A percentile compares a stretch with the other conserved stretches of the same genome.
Conservation (phyloP, 495 filamentous ascomycete species). For the Tuber microsphaerosporum region DNA sequence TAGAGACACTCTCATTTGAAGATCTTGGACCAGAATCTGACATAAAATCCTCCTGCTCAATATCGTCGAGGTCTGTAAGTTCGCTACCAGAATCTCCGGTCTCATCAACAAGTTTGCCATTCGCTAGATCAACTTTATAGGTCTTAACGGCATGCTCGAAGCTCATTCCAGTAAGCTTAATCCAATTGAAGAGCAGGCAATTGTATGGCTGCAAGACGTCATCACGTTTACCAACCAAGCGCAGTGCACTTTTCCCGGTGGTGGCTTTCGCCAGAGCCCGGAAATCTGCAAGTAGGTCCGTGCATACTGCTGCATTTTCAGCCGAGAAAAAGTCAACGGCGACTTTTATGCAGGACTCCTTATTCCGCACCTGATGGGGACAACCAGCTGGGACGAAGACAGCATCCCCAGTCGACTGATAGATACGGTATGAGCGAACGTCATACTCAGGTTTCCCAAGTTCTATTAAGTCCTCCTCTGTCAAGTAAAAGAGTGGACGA, state of each 20-base stretch:
- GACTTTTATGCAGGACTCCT: constrained; percentile 40
- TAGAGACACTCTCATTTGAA: not conserved
- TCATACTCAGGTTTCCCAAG: constrained; percentile 18
- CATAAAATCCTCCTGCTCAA: not conserved
- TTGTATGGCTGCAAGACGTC: constrained; percentile 40
- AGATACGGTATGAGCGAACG: constrained; percentile 36
- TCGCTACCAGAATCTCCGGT: not conserved
- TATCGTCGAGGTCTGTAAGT: not conserved
- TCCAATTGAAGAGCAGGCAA: constrained; percentile 38
- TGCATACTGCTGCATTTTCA: constrained; percentile 35
- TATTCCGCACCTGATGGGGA: constrained; percentile 41
- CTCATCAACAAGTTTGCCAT: not conserved
- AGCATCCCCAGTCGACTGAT: constrained; percentile 40
- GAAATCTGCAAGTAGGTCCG: constrained; percentile 25
- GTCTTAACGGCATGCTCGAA: not conserved
- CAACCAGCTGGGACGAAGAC: constrained; percentile 42
- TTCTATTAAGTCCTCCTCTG: constrained; percentile 32
- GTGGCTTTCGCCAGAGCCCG: constrained; percentile 21
- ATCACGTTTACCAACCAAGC: constrained; percentile 25
- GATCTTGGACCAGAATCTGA: not conserved
- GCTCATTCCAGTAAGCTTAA: not conserved
- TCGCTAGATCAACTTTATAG: not conserved
- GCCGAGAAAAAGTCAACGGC: constrained; percentile 42
- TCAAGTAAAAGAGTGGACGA: constrained; percentile 40
- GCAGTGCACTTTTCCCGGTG: not conserved